These are phyloP conservation scores for Bacterosira constricta DNA, from an alignment of 108 stramenopile species.

Conservation along the genomic window DNA sequence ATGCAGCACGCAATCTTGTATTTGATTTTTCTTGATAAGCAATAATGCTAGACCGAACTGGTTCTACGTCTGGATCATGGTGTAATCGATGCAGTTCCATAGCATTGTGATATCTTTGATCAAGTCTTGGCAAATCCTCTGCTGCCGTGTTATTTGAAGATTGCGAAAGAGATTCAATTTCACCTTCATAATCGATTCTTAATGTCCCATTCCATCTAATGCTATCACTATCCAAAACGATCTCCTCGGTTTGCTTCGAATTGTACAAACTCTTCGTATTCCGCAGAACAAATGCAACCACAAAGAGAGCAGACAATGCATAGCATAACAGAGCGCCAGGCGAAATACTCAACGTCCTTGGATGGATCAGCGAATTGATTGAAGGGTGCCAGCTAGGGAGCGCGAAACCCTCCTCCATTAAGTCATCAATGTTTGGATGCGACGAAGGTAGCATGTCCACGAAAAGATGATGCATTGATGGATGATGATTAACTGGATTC, in stretches of 20 bases:
- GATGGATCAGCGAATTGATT: slow-evolving; percentile 2
- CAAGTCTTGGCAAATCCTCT: slow-evolving; percentile 12
- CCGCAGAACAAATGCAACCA: slow-evolving; percentile 3
- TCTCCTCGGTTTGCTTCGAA: not conserved
- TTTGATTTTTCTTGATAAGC: slow-evolving; percentile 33
- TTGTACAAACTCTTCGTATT: not conserved
- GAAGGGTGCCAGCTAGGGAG: slow-evolving; percentile 30
- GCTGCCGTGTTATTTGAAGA: not conserved
- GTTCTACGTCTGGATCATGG: not conserved
- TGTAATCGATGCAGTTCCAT: slow-evolving; percentile 7
- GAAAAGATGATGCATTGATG: slow-evolving; percentile 21
- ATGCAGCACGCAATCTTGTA: slow-evolving; percentile 4
- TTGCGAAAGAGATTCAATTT: not conserved
- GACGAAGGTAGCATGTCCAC: not conserved
- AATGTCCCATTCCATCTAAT: too few relatives aligned
- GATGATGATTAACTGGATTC: slow-evolving; percentile 24
- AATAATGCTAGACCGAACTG: not conserved
- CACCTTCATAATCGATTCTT: too few relatives aligned
- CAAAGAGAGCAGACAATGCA: not conserved
- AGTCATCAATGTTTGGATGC: slow-evolving; percentile 35
- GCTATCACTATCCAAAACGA: too few relatives aligned
- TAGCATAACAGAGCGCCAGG: slow-evolving; percentile 30
- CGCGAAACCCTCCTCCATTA: slow-evolving; percentile 23
- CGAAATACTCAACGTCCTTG: not conserved
- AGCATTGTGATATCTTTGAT: slow-evolving; percentile 10